phyloP scores from a whole-genome alignment of 192 early-diverging fungal genomes.

The Coemansia sp. region DNA sequence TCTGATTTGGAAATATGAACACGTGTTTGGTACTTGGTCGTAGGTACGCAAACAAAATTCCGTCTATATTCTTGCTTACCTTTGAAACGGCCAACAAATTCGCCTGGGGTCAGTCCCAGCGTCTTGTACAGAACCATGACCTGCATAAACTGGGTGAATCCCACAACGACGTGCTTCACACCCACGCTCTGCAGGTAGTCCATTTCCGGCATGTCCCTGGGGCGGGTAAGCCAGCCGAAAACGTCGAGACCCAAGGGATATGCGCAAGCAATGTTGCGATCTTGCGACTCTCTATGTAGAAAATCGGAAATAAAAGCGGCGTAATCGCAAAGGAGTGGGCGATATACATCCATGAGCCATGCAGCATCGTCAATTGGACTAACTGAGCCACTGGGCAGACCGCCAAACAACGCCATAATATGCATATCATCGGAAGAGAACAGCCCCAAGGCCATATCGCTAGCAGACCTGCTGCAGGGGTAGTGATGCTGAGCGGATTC shows the following conservation, averaged over 20 bases:
- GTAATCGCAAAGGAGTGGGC: slow-evolving; percentile 67
- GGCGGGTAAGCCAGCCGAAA: slow-evolving; percentile 70
- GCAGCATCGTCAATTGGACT: slow-evolving; percentile 83
- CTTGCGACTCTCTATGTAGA: slow-evolving; percentile 56
- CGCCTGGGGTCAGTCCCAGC: slow-evolving; percentile 57
- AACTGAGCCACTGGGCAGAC: slow-evolving; percentile 75
- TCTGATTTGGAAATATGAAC: background rate
- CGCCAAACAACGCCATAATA: slow-evolving; percentile 87
- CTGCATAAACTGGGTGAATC: slow-evolving; percentile 83
- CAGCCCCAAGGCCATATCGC: slow-evolving; percentile 3
- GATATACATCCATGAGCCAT: slow-evolving; percentile 70
- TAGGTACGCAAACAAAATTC: background rate
- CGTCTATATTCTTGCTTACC: slow-evolving; percentile 14
- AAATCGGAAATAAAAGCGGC: slow-evolving; percentile 71
- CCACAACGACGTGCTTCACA: slow-evolving; percentile 78
- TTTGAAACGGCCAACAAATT: slow-evolving; percentile 18
- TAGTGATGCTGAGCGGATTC: background rate
- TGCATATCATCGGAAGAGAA: slow-evolving; percentile 54
- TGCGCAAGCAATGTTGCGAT: slow-evolving; percentile 53
- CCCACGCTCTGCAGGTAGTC: slow-evolving; percentile 73
- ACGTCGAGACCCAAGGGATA: slow-evolving; percentile 72
- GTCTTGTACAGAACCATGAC: slow-evolving; percentile 67
- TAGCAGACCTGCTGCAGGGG: background rate
- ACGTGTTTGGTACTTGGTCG: background rate
- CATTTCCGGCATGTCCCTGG: slow-evolving; percentile 67